A percentile compares a stretch with the other conserved stretches of the same genome.
Conservation (phyloP, 768 basidiomycete genomes). For the Lyophyllum decastes region DNA sequence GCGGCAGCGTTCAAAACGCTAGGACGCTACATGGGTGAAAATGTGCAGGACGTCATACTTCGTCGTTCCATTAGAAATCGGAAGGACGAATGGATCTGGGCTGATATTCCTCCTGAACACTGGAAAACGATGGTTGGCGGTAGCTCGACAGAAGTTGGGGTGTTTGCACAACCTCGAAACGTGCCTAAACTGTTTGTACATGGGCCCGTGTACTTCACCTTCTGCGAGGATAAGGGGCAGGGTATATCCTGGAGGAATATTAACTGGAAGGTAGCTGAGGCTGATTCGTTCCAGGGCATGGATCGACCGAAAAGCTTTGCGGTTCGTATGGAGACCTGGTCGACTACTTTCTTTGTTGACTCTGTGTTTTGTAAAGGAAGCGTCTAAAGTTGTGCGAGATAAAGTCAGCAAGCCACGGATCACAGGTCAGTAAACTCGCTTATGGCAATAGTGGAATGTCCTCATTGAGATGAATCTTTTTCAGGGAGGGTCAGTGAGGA, state of each 20-base stretch:
- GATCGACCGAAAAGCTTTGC: background rate
- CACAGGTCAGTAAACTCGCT: background rate
- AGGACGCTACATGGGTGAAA: background rate
- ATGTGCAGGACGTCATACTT: background rate
- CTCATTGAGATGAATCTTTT: background rate
- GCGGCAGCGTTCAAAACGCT: background rate
- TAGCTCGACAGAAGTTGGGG: background rate
- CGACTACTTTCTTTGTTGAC: background rate
- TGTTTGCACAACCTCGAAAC: background rate
- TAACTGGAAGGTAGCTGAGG: no score
- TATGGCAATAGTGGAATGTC: background rate
- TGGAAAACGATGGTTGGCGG: conserved; percentile 5
- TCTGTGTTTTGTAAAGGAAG: background rate
- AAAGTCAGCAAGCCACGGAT: background rate
- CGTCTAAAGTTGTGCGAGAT: background rate
- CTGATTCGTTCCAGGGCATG: no score
- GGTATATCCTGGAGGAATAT: no score
- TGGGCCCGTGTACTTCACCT: background rate
- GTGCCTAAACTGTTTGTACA: background rate
- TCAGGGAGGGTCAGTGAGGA: no score
- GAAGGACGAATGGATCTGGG: conserved; percentile 16
- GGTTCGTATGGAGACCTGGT: background rate
- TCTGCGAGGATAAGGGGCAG: background rate
- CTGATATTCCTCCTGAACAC: conserved; percentile 13
- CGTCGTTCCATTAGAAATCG: conserved; percentile 14